Conservation (phyloP, 805 yeast species). For the Nakazawaea ernobii region DNA sequence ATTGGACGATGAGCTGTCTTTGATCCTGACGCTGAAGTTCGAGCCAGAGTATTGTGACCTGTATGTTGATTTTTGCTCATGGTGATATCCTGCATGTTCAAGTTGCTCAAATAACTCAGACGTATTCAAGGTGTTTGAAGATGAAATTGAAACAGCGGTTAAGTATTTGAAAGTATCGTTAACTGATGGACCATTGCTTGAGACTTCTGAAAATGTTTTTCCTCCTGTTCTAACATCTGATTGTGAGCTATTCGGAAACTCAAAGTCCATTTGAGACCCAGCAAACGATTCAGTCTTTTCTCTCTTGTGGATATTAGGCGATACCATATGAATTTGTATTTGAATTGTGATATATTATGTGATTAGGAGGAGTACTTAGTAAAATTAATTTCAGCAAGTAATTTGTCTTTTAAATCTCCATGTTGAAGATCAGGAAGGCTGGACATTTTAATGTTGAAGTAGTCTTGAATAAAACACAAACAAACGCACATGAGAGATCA, state of each 20-base stretch:
- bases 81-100: neutral
- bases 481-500: no score
- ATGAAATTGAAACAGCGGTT: conserved; percentile 5
- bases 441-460: no score
- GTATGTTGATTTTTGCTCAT: neutral
- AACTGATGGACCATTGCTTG: neutral
- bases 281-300: conserved; percentile 10
- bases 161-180: conserved; percentile 2
- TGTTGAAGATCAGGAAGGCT: no score
- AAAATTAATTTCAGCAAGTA: no score
- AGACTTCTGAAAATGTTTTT: neutral
- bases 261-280: conserved; percentile 9
- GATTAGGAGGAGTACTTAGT: no score
- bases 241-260: conserved; percentile 3
- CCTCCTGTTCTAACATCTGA: neutral
- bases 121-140: conserved; percentile 1
- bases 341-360: neutral
- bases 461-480: no score
- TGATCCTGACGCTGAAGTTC: no score
- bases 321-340: neutral
- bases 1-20: no score
- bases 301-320: conserved; percentile 3
- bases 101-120: neutral
- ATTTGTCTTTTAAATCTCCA: no score
- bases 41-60: neutral